These are phyloP conservation scores for Aspergillus jensenii DNA, from an alignment of 2,329 filamentous ascomycete genomes.

Conservation along the genomic window DNA sequence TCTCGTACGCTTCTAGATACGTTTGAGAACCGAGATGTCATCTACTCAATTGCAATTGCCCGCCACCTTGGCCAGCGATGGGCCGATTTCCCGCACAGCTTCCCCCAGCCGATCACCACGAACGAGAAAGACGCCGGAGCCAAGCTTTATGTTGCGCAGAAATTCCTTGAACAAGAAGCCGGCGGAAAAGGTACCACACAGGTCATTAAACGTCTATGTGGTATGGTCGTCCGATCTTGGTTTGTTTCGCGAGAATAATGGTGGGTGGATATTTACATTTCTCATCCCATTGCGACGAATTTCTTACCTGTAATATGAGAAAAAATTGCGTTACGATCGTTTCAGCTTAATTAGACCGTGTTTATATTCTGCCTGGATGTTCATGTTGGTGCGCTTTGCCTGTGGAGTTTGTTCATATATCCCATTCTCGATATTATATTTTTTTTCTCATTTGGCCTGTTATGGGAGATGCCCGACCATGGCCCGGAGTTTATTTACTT, in stretches of 20 bases:
- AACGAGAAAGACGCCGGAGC: slow-evolving; percentile 68
- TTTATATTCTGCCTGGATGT: slow-evolving; percentile 5
- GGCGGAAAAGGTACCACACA: slow-evolving; percentile 71
- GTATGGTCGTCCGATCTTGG: slow-evolving; percentile 64
- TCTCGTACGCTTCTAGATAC: slow-evolving; percentile 73
- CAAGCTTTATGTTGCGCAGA: slow-evolving; percentile 67
- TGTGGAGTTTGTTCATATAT: slow-evolving; percentile 13
- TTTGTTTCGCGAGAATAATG: slow-evolving; percentile 40
- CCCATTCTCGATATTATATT: slow-evolving; percentile 8
- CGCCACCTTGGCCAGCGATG: slow-evolving; percentile 70
- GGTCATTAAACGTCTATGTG: slow-evolving; percentile 68
- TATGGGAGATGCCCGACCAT: slow-evolving; percentile 13
- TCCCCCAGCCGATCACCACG: slow-evolving; percentile 56
- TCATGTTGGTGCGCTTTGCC: slow-evolving; percentile 7
- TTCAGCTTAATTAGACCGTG: slow-evolving; percentile 17
- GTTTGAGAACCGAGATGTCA: slow-evolving; percentile 82
- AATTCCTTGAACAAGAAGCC: slow-evolving; percentile 67
- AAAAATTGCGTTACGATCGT: slow-evolving; percentile 19
- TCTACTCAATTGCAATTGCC: slow-evolving; percentile 83
- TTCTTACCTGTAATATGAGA: slow-evolving; percentile 21
- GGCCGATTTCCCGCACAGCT: slow-evolving; percentile 58
- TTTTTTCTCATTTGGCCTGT: slow-evolving; percentile 10
- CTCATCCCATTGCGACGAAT: slow-evolving; percentile 7
- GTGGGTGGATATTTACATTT: slow-evolving; percentile 1
- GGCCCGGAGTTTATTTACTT: slow-evolving; percentile 21